Evolutionary conservation across 2,329 filamentous ascomycete species (phyloP), one percentile per base, ranked within the genome.

Genomic region (Achaetomium macrosporum): DNA sequence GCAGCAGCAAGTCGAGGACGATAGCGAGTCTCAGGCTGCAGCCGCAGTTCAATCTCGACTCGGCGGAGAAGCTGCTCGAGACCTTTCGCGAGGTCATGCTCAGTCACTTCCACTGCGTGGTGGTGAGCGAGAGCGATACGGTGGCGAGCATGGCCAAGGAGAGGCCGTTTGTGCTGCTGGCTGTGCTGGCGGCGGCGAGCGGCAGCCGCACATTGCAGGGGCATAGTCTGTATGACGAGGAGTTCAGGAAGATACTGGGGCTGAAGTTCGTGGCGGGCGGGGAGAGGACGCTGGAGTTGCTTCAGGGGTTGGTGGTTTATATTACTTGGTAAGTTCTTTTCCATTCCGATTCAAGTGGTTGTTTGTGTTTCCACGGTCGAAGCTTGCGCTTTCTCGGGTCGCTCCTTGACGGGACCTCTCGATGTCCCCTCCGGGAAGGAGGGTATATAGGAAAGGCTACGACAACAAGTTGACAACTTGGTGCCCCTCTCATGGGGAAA

Each of bases 281-380:
- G 0, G 79, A 84, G 67, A 73, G 77, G 51, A 79, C 71, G 12
- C 54, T 83, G 19, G 79, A 84, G 58, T 59, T 83, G 15, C 63
- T 84, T 1, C 76, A 81, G 56, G 79, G 79, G 3, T 64, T 83
- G 17, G 65, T 83, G 25, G 72, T 83, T 6, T 83, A 83, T 56
- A 74, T 77, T 46, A 69, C 74, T 16, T 84, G 81, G 81, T 83
- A 65, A 58, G 69, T 53, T 52, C 12, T 33, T n/a, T n/a, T n/a
- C n/a, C n/a, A n/a, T n/a, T n/a, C n/a, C n/a, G n/a, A n/a, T n/a
- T n/a, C n/a, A n/a, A n/a, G n/a, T n/a, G n/a, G n/a, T n/a, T n/a
- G n/a, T n/a, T n/a, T n/a, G n/a, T n/a, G n/a, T n/a, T n/a, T n/a
- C n/a, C n/a, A n/a, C n/a, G n/a, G n/a, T n/a, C n/a, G n/a, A n/a